Base-by-base conservation (phyloP, 108 stramenopile genomes). In the Skeletonema grethae region DNA sequence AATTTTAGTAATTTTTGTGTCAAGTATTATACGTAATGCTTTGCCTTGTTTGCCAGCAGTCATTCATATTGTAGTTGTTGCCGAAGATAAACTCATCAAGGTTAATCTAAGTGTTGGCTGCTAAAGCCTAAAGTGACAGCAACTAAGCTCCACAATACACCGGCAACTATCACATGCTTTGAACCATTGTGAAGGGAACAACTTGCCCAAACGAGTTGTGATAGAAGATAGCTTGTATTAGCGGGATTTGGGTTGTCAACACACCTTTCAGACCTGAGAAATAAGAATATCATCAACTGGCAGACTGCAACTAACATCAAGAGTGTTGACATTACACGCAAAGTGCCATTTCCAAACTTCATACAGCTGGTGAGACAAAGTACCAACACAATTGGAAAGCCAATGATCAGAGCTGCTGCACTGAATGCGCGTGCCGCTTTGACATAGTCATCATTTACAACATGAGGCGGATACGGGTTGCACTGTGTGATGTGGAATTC, bases 341-440 rank as follows among this genome's bases (percentile, higher is more conserved):
- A 24, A 38, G 36, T 15, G 6, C 62, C 5, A 20, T 36, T 39
- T 38, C 20, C 11, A 7, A 63, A 9, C 62, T 39, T 39, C 62
- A 63, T 63, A 38, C 62, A 63, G 22, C 22, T 63, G 20, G 34
- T 38, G n/a, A 63, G 38, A 43, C 16, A 36, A 39, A 63, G 38
- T 18, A 63, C 0, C 1, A 39, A 25, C 34, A 63, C 9, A 39
- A 63, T 25, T 0, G 62, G 62, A 39, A 63, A 39, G 24, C 62
- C 62, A 15, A 63, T 39, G 32, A 63, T 24, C 24, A 63, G 36
- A 15, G 62, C 39, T 22, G 43, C 1, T 31, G 62, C 62, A 39
- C 30, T 32, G 20, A 63, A 63, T 35, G 20, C 62, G 4, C 62
- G 34, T 20, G 62, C 62, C 62, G 22, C 36, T 9, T 15, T 25